Conservation (phyloP, 352 stramenopile species). For the Globisporangium emineosum region DNA sequence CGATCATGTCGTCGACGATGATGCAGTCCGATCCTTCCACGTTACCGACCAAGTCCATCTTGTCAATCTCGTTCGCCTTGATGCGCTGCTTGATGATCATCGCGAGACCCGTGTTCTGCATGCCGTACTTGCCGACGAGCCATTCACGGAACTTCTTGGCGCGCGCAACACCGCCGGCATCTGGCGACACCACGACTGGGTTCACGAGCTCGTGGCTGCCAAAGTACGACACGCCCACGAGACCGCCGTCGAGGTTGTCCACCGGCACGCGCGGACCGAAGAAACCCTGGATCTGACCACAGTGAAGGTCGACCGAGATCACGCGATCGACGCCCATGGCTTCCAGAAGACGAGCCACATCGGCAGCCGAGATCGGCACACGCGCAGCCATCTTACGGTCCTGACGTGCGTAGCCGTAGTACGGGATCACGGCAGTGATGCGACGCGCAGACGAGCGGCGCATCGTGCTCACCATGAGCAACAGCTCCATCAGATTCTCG, state of each 20-base stretch:
- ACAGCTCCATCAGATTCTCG: conserved; percentile 99
- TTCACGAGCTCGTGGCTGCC: conserved; percentile 98
- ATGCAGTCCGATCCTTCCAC: conserved; percentile 99
- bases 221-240: conserved; percentile 95
- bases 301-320: conserved; percentile 87
- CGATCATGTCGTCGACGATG: conserved; percentile 99
- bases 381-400: conserved; percentile 91
- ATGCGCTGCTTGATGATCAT: conserved; percentile 99
- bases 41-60: conserved; percentile 99
- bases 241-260: conserved; percentile 97
- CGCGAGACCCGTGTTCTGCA: conserved; percentile 96
- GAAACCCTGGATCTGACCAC: conserved; percentile 95
- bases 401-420: conserved; percentile 91
- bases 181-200: conserved; percentile 98
- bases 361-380: conserved; percentile 96
- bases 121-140: conserved; percentile 96
- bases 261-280: conserved; percentile 98
- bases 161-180: conserved; percentile 98
- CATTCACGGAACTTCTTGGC: conserved; percentile 99
- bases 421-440: conserved; percentile 99
- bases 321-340: conserved; percentile 88
- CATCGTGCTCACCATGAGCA: conserved; percentile 98
- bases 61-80: conserved; percentile 96
- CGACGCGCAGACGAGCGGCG: conserved; percentile 95
- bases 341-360: conserved; percentile 84